A percentile compares a stretch with the other conserved stretches of the same genome.
These are phyloP conservation scores for Russula earlei DNA, from an alignment of 768 basidiomycete genomes.

Conservation along the genomic window DNA sequence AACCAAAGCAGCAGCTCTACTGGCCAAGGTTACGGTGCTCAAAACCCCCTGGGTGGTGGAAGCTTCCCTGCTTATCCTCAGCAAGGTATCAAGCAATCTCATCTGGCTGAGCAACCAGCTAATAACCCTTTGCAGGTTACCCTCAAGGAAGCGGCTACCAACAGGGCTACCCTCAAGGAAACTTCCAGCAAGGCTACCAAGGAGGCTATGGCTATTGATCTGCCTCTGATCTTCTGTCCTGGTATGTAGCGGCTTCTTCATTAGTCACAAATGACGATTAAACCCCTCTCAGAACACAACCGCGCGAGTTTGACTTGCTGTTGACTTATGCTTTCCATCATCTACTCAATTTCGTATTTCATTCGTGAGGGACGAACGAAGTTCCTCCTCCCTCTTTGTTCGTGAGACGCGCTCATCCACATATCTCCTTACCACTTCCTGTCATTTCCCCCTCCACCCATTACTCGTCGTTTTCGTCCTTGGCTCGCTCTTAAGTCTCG, in stretches of 20 bases:
- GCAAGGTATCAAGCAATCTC: neutral
- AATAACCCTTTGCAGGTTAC: neutral
- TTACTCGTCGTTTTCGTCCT: slow-evolving; percentile 32
- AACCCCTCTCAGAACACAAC: neutral
- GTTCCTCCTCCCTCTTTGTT: slow-evolving; percentile 3
- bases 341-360: slow-evolving; percentile 13
- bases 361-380: neutral
- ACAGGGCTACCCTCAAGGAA: neutral
- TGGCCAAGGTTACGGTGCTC: slow-evolving; percentile 22
- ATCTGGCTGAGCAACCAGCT: neutral
- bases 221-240: neutral
- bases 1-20: slow-evolving; percentile 26
- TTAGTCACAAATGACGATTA: neutral
- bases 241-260: neutral
- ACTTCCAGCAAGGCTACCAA: slow-evolving; percentile 14
- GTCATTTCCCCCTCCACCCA: slow-evolving; percentile 23
- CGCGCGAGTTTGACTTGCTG: slow-evolving; percentile 1
- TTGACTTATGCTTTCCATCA: slow-evolving; percentile 8
- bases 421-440: slow-evolving; percentile 29
- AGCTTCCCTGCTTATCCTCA: slow-evolving; percentile 10
- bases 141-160: neutral
- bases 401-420: slow-evolving; percentile 30
- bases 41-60: slow-evolving; percentile 20
- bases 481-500: slow-evolving; percentile 32
- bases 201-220: slow-evolving; percentile 18